These are phyloP conservation scores for Brachypodium distachyon DNA, from an alignment of 202 grass and related monocot species.

Conservation along the genomic window DNA sequence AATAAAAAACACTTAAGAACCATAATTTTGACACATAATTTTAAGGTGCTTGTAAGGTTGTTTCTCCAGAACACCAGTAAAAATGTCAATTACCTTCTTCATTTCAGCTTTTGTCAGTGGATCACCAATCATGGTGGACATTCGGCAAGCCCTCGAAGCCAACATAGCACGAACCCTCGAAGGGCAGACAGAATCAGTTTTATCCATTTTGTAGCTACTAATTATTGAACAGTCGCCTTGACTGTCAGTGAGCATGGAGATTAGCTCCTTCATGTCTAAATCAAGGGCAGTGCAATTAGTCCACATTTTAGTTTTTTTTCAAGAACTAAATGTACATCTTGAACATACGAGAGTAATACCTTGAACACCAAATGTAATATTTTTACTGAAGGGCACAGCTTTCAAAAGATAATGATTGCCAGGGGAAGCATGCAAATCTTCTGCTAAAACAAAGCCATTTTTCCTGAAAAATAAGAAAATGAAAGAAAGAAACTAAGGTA, in stretches of 20 bases:
- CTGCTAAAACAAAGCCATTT: constrained; percentile 85
- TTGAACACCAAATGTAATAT: constrained; percentile 85
- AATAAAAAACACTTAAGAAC: background rate
- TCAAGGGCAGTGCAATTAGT: constrained; percentile 1
- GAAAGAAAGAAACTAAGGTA: background rate
- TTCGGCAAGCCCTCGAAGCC: constrained; percentile 84
- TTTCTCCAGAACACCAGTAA: too few species aligned
- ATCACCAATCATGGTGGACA: constrained; percentile 87
- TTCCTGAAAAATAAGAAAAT: constrained; percentile 49
- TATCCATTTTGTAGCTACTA: constrained; percentile 80
- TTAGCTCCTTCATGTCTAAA: constrained; percentile 88
- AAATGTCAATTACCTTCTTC: constrained; percentile 91
- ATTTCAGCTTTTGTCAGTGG: constrained; percentile 83
- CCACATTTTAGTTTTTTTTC: background rate
- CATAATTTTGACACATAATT: background rate
- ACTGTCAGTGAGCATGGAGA: constrained; percentile 76
- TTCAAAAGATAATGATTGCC: constrained; percentile 78
- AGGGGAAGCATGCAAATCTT: constrained; percentile 66
- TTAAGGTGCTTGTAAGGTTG: background rate
- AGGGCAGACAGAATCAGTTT: constrained; percentile 69
- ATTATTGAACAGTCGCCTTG: constrained; percentile 83
- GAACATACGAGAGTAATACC: constrained; percentile 33
- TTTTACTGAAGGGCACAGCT: constrained; percentile 96
- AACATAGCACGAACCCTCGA: constrained; percentile 92
- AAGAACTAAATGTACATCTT: background rate